phyloP scores from a whole-genome alignment of 2,329 filamentous ascomycete genomes.

The Botrytis hyacinthi region DNA sequence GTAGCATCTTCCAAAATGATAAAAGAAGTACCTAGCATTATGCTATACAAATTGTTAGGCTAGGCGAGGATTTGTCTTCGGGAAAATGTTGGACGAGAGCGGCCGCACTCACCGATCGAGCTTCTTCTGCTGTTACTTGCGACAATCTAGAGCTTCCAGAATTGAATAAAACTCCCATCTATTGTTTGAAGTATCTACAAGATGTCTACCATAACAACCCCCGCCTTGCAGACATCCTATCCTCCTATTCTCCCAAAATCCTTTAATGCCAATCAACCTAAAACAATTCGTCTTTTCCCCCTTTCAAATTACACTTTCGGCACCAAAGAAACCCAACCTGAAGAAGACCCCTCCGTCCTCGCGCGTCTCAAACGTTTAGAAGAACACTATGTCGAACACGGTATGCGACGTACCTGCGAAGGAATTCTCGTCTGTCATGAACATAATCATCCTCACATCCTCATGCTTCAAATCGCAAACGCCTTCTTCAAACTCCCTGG shows the following conservation, averaged over 20 bases:
- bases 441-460: slow-evolving; percentile 96
- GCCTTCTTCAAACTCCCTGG: slow-evolving; percentile 99
- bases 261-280: slow-evolving; percentile 87
- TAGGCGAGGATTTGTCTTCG: slow-evolving; percentile 7
- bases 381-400: slow-evolving; percentile 87
- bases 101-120: slow-evolving; percentile 15
- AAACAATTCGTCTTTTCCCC: slow-evolving; percentile 87
- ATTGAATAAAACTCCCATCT: not conserved
- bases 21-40: not conserved
- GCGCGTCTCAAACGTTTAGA: slow-evolving; percentile 91
- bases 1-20: not conserved
- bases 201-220: slow-evolving; percentile 84
- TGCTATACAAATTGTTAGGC: not conserved
- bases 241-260: slow-evolving; percentile 75
- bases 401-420: slow-evolving; percentile 96
- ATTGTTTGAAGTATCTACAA: slow-evolving; percentile 23
- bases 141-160: slow-evolving; percentile 3
- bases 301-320: slow-evolving; percentile 99
- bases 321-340: slow-evolving; percentile 96
- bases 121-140: not conserved
- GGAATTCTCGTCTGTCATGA: slow-evolving; percentile 97
- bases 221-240: slow-evolving; percentile 72
- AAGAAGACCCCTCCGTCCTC: slow-evolving; percentile 94
- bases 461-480: slow-evolving; percentile 99
- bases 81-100: not conserved